Evolutionary conservation across 805 yeast species (phyloP), one percentile per base, ranked within the genome.

Genomic region (Metschnikowia koreensis): DNA sequence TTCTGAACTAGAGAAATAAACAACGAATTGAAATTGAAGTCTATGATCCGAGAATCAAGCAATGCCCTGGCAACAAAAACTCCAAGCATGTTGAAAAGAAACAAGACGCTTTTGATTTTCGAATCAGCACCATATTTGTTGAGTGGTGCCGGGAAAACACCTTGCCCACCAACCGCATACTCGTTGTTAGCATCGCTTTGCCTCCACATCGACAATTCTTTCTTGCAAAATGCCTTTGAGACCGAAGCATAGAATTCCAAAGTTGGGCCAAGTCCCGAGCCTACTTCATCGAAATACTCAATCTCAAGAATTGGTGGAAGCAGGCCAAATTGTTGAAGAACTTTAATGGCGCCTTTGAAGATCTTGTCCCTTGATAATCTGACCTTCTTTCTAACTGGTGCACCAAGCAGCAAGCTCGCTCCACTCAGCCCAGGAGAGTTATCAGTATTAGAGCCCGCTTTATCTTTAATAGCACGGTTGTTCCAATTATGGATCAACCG

Each of bases 221-320:
- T 77, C 57, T 72, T 76, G 1, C 86, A 72, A 65, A 93, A 90
- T 56, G 85, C 91, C 51, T 76, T 81, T 0, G 97, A 90, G 1
- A 89, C 90, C 13, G 77, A 73, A 0, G 97, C 83, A 63, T 90
- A 93, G 63, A 94, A 93, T 67, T 93, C 99, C 56, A 92, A 74
- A 0, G 99, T 93, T 3, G 99, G 99, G 0, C 99, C 99, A 42
- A 91, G 71, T 0, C 99, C 99, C 0, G 97, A 86, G n/a, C 98
- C 99, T 7, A 80, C 97, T 66, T 93, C 99, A 57, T 86, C 91
- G 56, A 79, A 82, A 61, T 87, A 93, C 65, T 92, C 97, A 50
- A 94, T 84, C 60, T 93, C 98, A 22, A 93, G 70, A 5, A 88
- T 74, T 29, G 90, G 86, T 1, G 97, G 91, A n/a, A 85, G 78